Base-by-base conservation (phyloP, 441 rosid genomes). In the Adansonia madagascariensis region DNA sequence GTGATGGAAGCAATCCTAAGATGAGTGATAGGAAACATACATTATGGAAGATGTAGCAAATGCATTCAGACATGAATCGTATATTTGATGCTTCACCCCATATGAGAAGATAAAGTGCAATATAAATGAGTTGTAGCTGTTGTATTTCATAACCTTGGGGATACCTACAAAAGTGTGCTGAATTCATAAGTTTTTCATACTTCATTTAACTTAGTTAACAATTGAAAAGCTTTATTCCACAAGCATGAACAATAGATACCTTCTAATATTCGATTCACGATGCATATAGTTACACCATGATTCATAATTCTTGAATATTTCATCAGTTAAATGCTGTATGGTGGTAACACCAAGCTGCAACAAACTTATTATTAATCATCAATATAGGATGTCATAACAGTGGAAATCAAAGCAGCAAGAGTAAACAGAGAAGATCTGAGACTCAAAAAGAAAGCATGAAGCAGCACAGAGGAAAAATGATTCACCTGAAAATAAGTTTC, bases 21-120 rank as follows among this genome's bases (percentile, higher is more conserved):
- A 50, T 50, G 52, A 8, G 44, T 15, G 46, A 52, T 15, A 27
- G 53, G 60, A 50, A 15, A 17, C 94, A 20, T 88, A 94, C 99
- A 39, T 85, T 85, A 82, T 97, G 99, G 85, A 97, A 94, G 75
- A 97, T 93, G 87, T 94, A 97, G 92, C 99, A 97, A 76, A 97
- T 82, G 88, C 98, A 97, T 85, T 97, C 98, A n/a, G 99, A 97
- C 99, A 97, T 94, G 86, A 97, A 97, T 3, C 99, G 92, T 70
- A 94, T 83, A 82, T 97, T 97, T 83, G 99, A 97, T 81, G 99
- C 99, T 89, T 97, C 99, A 35, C 99, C 99, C 99, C 98, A 97
- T 79, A 97, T 92, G 77, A 97, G 98, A 86, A 94, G 97, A 86
- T 94, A 97, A 63, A 97, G 93, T n/a, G 90, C 90, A 60, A 93